Conservation (phyloP, 192 early-diverging fungal genomes). For the Mycoemilia scoparia region DNA sequence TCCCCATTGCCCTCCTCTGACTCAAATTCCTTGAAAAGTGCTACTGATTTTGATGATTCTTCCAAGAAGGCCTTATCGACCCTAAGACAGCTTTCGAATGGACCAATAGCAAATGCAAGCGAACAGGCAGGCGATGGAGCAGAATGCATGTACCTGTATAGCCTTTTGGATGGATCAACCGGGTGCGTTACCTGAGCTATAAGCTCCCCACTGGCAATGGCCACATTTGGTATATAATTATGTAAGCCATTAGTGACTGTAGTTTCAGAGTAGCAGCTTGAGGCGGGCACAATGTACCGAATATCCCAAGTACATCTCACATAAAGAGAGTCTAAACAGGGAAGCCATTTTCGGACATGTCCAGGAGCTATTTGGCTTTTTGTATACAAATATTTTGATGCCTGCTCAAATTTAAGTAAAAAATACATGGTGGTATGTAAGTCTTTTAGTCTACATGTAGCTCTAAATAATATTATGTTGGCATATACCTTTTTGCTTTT, state of each 20-base stretch:
- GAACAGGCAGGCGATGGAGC: slow-evolving; percentile 49
- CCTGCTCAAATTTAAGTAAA: no score
- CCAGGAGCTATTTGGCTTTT: slow-evolving; percentile 47
- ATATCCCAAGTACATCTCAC: slow-evolving; percentile 67
- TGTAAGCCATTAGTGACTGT: slow-evolving; percentile 10
- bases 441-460: no score
- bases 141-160: slow-evolving; percentile 49
- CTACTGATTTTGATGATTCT: background rate
- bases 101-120: slow-evolving; percentile 55
- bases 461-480: no score
- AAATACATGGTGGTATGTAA: no score
- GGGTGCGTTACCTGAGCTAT: slow-evolving; percentile 43
- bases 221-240: slow-evolving; percentile 30
- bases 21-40: slow-evolving; percentile 2
- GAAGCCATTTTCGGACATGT: slow-evolving; percentile 53
- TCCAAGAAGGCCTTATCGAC: slow-evolving; percentile 13
- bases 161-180: slow-evolving; percentile 32
- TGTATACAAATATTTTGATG: no score
- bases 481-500: background rate
- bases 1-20: slow-evolving; percentile 1
- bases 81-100: slow-evolving; percentile 30
- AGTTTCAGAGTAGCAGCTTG: slow-evolving; percentile 2
- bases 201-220: slow-evolving; percentile 52
- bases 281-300: slow-evolving; percentile 44
- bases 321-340: slow-evolving; percentile 49